Percentiles rank a stretch among this genome's conserved stretches.
Conservation (phyloP, 495 filamentous ascomycete species). For the Hyaloscypha finlandica region DNA sequence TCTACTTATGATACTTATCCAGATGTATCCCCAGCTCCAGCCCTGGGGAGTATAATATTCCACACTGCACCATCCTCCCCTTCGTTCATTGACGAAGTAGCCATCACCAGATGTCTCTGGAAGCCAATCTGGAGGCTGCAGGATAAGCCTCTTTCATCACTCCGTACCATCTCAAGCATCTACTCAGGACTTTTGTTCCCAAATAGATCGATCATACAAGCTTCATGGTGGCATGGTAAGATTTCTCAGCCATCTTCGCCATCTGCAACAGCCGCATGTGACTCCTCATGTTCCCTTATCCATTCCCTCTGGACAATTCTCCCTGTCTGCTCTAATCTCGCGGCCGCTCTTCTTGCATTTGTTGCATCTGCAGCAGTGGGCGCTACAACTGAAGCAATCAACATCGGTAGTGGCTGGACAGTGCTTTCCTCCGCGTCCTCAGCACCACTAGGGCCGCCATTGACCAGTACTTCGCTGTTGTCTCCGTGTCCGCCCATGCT, state of each 20-base stretch:
- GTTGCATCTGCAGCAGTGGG: constrained; percentile 12
- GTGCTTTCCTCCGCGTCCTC: constrained; percentile 19
- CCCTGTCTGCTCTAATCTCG: constrained; percentile 29
- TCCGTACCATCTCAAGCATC: not conserved
- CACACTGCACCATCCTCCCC: too few relatives aligned
- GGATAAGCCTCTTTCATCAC: not conserved
- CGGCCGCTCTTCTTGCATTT: constrained; percentile 28
- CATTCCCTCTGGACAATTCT: constrained; percentile 30
- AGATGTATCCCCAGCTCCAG: not conserved
- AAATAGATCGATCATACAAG: not conserved
- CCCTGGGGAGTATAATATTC: not conserved
- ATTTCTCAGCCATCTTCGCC: constrained; percentile 4
- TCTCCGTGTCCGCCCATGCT: not conserved
- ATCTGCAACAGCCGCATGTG: not conserved
- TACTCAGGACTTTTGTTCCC: not conserved
- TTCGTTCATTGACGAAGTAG: not conserved
- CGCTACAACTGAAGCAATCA: constrained; percentile 31
- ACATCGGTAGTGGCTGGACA: constrained; percentile 18
- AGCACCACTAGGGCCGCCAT: constrained; percentile 12
- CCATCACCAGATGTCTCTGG: not conserved
- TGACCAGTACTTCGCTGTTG: constrained; percentile 16
- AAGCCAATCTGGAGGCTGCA: not conserved
- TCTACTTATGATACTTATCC: not conserved
- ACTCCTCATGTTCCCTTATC: constrained; percentile 23
- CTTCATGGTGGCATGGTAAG: not conserved